These are phyloP conservation scores for Gossypium sturtianum DNA, from an alignment of 345 rosid species.

Conservation along the genomic window DNA sequence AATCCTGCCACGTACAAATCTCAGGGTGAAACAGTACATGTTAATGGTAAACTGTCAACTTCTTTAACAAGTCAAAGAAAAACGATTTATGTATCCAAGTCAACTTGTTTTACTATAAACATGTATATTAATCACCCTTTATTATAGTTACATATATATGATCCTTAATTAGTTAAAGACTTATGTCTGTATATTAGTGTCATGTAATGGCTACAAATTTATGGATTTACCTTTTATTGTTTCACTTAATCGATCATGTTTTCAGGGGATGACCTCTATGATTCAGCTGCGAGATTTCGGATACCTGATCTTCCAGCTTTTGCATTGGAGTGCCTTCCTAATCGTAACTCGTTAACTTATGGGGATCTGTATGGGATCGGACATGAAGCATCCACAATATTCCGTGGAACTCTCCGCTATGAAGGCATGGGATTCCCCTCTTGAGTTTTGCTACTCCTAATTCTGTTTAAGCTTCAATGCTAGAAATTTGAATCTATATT, in stretches of 20 bases:
- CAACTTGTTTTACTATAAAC: no score
- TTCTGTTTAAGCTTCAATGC: neutral
- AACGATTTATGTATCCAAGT: no score
- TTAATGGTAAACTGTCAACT: conserved; percentile 50
- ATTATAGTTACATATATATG: no score
- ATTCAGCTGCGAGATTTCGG: conserved; percentile 57
- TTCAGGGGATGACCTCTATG: conserved; percentile 67
- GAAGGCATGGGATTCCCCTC: conserved; percentile 49
- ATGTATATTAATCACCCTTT: no score
- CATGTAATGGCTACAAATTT: neutral
- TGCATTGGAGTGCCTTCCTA: conserved; percentile 88
- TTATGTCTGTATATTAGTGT: neutral
- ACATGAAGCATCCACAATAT: conserved; percentile 73
- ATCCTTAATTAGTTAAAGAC: no score
- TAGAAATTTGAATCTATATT: conserved; percentile 4
- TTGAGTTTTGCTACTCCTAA: neutral
- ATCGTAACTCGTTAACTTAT: conserved; percentile 75
- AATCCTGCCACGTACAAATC: conserved; percentile 76
- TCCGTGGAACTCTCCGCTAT: conserved; percentile 91
- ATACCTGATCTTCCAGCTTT: conserved; percentile 86
- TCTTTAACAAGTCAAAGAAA: neutral
- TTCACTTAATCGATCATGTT: conserved; percentile 13
- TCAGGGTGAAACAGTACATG: conserved; percentile 43
- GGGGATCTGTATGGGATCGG: conserved; percentile 71
- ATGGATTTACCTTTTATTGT: neutral